These are phyloP conservation scores for Vitellaria paradoxa DNA, from an alignment of 179 eudicot genomes.

Conservation along the genomic window DNA sequence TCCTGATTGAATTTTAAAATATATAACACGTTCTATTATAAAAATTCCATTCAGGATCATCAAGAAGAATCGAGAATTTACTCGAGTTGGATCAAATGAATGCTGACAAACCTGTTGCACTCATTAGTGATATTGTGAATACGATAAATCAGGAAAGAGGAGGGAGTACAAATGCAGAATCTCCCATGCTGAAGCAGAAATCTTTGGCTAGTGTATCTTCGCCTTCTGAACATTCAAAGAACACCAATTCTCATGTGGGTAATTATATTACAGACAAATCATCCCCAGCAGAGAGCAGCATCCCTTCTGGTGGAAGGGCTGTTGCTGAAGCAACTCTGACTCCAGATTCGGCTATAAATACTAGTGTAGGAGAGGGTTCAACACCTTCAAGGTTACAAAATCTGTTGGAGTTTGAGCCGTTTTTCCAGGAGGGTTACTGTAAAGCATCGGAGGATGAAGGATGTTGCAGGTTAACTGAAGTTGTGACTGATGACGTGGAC, in stretches of 20 bases:
- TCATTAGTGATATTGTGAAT: conserved; percentile 5
- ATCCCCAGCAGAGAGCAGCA: background rate
- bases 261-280: background rate
- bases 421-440: conserved; percentile 15
- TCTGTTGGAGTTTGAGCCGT: conserved; percentile 5
- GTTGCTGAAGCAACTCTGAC: background rate
- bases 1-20: background rate
- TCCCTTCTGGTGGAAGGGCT: conserved; percentile 12
- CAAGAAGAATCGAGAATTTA: conserved; percentile 30
- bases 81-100: conserved; percentile 31
- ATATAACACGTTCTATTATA: background rate
- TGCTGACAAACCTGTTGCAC: conserved; percentile 21
- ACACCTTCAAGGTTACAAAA: conserved; percentile 4
- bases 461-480: conserved; percentile 11
- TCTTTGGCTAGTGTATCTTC: conserved; percentile 8
- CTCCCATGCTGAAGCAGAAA: conserved; percentile 4
- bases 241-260: conserved; percentile 1
- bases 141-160: conserved; percentile 13
- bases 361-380: background rate
- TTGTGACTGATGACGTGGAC: conserved; percentile 6
- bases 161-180: background rate
- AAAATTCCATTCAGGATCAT: conserved; percentile 31
- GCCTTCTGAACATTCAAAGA: conserved; percentile 8
- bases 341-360: conserved; percentile 8
- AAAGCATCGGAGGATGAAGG: conserved; percentile 10